Conservation (phyloP, 139 green algal species). For the Chlorella vulgaris region DNA sequence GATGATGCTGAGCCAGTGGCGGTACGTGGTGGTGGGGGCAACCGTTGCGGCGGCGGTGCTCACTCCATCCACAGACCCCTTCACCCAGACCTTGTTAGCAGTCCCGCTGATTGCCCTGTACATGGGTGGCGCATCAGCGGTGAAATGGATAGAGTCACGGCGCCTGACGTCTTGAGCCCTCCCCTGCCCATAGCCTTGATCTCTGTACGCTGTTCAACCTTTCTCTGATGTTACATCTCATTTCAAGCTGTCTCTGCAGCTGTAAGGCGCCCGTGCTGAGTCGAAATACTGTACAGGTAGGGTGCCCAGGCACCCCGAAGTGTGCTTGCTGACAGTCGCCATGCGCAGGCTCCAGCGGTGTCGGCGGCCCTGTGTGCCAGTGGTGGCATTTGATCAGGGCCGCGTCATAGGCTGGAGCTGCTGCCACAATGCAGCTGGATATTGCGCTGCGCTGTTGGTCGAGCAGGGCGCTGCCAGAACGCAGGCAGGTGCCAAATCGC, state of each 20-base stretch:
- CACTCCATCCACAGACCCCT: constrained; percentile 97
- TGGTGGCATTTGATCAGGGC: constrained; percentile 6
- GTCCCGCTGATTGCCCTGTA: constrained; percentile 95
- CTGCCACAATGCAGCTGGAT: background rate
- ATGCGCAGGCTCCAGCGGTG: background rate
- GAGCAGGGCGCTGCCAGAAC: background rate
- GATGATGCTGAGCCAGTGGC: constrained; percentile 96
- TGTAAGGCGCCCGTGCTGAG: no score
- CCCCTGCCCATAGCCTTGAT: background rate
- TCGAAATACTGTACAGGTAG: no score
- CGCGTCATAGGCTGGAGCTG: constrained; percentile 15
- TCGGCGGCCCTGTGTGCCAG: constrained; percentile 14
- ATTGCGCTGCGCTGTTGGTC: background rate
- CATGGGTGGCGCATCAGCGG: constrained; percentile 85
- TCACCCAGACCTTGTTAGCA: constrained; percentile 97
- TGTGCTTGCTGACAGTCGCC: no score
- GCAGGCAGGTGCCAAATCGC: background rate
- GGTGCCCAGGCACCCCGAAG: no score
- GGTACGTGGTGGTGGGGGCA: constrained; percentile 95
- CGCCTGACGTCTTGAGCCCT: background rate
- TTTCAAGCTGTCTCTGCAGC: no score
- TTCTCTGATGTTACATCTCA: no score
- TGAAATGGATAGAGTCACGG: constrained; percentile 75
- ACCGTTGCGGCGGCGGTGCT: constrained; percentile 95
- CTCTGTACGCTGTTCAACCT: background rate